Evolutionary conservation across 495 filamentous ascomycete genomes (phyloP), one percentile per base, ranked within the genome.

Genomic region (Penicillium lividum): DNA sequence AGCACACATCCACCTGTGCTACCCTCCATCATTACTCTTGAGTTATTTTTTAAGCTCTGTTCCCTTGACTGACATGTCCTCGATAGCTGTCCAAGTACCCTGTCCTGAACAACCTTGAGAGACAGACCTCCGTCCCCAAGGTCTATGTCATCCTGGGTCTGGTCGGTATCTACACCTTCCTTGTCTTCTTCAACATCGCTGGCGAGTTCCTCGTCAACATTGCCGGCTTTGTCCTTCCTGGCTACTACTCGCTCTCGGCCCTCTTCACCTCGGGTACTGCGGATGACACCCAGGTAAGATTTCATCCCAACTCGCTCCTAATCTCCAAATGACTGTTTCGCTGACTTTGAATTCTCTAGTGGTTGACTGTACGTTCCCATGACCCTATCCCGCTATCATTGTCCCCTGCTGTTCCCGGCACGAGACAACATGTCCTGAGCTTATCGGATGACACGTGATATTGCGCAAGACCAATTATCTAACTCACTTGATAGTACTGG

Each of bases 121-220:
- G 89, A 77, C 91, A 96, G 78, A 94, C 91, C 61, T 88, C 86
- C 25, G 86, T 97, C 47, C 94, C 94, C 61, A 99, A 99, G 83
- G 91, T 93, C 72, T 98, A 99, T 68, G 91, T 86, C 62, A 84
- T 96, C 77, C 88, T 97, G 49, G 94, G 94, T 63, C 74, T 97
- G 11, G 77, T 72, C 48, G 87, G 86, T 49, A 81, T 96, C 65
- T 99, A 99, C 83, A 92, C 96, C 83, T 97, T 97, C 84, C 84
- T 99, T 16, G 90, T 98, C 77, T 89, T 98, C 83, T 95, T 99
- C 84, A 99, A 99, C 84, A 93, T 97, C 65, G 94, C 91, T 59
- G 93, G 94, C 68, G 90, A 94, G 73, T 89, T 98, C 73, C 85
- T 99, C 61, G 94, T 95, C 71, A 99, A 99, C 79, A 79, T 95